Conservation (phyloP, 805 yeast species). For the Teunomyces aglyptinius region DNA sequence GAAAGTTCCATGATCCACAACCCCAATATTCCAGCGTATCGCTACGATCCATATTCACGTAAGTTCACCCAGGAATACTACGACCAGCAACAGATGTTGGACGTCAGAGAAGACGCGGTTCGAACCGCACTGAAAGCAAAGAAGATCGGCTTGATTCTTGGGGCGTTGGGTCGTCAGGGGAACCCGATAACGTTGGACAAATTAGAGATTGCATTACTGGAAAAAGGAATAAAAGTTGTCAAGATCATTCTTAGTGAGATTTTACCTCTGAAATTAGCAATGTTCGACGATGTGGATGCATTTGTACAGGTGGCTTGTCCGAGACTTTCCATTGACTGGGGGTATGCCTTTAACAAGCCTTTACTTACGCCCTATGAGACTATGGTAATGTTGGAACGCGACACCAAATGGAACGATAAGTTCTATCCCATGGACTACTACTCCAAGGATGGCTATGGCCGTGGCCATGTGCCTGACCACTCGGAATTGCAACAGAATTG, state of each 20-base stretch:
- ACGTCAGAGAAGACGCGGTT: slow-evolving; percentile 74
- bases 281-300: slow-evolving; percentile 91
- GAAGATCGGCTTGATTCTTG: slow-evolving; percentile 80
- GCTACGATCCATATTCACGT: slow-evolving; percentile 93
- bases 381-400: slow-evolving; percentile 80
- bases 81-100: slow-evolving; percentile 79
- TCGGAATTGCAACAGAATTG: background rate
- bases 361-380: slow-evolving; percentile 94
- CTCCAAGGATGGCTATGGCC: slow-evolving; percentile 83
- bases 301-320: slow-evolving; percentile 99
- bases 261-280: slow-evolving; percentile 86
- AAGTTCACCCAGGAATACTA: slow-evolving; percentile 87
- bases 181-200: slow-evolving; percentile 71
- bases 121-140: slow-evolving; percentile 55
- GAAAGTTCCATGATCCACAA: slow-evolving; percentile 98
- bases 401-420: slow-evolving; percentile 57
- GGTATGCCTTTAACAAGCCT: slow-evolving; percentile 93
- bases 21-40: slow-evolving; percentile 85
- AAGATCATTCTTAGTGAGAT: slow-evolving; percentile 88
- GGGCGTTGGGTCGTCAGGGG: slow-evolving; percentile 96
- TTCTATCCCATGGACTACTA: slow-evolving; percentile 97
- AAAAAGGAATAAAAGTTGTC: slow-evolving; percentile 64
- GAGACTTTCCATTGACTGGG: slow-evolving; percentile 95
- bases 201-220: slow-evolving; percentile 53
- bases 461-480: slow-evolving; percentile 47